phyloP scores from a whole-genome alignment of 306 rosid species.

The Vigna reflexopilosa region DNA sequence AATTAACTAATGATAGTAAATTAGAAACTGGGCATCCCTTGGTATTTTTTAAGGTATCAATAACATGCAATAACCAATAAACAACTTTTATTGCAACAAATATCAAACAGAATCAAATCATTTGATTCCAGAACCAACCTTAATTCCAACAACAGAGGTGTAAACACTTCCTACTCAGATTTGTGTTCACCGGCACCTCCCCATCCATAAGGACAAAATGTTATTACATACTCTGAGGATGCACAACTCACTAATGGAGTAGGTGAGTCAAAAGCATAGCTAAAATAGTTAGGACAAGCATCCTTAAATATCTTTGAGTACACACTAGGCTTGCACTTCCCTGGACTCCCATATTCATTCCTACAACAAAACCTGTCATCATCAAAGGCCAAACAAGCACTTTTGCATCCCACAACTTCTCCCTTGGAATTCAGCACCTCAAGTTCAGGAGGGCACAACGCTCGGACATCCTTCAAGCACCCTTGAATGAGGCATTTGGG shows the following conservation, averaged over 20 bases:
- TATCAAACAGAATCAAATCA: constrained; percentile 26
- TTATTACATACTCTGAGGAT: constrained; percentile 57
- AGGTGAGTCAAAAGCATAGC: constrained; percentile 82
- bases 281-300: constrained; percentile 76
- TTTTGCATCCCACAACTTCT: constrained; percentile 80
- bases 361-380: constrained; percentile 77
- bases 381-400: constrained; percentile 85
- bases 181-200: constrained; percentile 44
- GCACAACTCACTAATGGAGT: constrained; percentile 70
- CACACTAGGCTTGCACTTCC: constrained; percentile 67
- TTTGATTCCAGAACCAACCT: constrained; percentile 31
- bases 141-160: neutral
- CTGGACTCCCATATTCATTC: constrained; percentile 66
- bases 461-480: constrained; percentile 65
- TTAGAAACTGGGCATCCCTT: neutral
- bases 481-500: constrained; percentile 63
- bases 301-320: constrained; percentile 85
- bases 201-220: constrained; percentile 81
- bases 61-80: constrained; percentile 7
- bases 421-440: constrained; percentile 56
- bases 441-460: constrained; percentile 67
- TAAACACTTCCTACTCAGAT: constrained; percentile 38
- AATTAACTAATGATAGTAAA: neutral
- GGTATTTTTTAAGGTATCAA: neutral
- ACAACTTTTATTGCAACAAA: neutral